These are phyloP conservation scores for Clavispora carvajalis DNA, from an alignment of 805 yeast genomes.

Conservation along the genomic window DNA sequence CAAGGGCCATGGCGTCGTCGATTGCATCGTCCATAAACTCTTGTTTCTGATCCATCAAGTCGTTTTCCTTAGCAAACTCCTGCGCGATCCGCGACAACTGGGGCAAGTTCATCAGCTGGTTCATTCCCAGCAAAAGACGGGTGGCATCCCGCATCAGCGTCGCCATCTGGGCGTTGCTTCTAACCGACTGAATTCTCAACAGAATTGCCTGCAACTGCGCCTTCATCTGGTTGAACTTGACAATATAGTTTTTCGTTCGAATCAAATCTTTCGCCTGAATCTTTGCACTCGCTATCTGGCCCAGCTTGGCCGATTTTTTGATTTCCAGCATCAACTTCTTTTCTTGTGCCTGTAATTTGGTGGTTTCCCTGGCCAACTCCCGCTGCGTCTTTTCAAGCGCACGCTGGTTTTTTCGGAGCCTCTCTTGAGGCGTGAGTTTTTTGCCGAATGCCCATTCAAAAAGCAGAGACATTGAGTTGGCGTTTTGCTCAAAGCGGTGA, in stretches of 20 bases:
- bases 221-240: slow-evolving; percentile 88
- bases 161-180: slow-evolving; percentile 94
- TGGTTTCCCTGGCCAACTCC: slow-evolving; percentile 83
- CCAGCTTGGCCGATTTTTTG: slow-evolving; percentile 85
- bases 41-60: slow-evolving; percentile 96
- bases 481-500: not conserved
- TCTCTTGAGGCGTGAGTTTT: slow-evolving; percentile 89
- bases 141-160: slow-evolving; percentile 93
- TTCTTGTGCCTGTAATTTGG: slow-evolving; percentile 85
- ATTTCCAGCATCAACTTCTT: slow-evolving; percentile 81
- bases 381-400: slow-evolving; percentile 92
- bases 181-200: slow-evolving; percentile 82
- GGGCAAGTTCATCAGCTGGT: slow-evolving; percentile 84
- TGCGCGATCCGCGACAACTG: slow-evolving; percentile 83
- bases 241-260: slow-evolving; percentile 76
- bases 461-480: slow-evolving; percentile 17
- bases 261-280: slow-evolving; percentile 94
- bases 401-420: slow-evolving; percentile 90
- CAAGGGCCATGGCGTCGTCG: slow-evolving; percentile 94
- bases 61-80: slow-evolving; percentile 93
- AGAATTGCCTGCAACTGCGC: slow-evolving; percentile 95
- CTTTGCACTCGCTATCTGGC: slow-evolving; percentile 84
- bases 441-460: slow-evolving; percentile 97
- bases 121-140: slow-evolving; percentile 77
- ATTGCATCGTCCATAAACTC: slow-evolving; percentile 98